These are phyloP conservation scores for Nematocida parisii DNA, from an alignment of 371 early-diverging fungal genomes.

Conservation along the genomic window DNA sequence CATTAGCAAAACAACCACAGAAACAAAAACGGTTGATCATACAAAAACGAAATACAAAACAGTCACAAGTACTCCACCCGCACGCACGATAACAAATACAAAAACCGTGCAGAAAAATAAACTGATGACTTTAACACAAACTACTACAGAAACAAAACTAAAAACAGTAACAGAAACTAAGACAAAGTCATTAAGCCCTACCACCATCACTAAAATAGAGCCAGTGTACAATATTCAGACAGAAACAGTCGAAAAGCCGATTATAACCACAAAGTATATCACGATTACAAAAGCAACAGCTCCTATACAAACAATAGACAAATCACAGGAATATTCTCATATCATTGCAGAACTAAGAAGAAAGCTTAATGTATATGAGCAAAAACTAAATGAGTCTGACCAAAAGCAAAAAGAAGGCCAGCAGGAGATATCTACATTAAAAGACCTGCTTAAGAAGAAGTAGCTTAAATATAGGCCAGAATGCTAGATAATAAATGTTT, in stretches of 20 bases:
- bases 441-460: neutral
- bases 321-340: neutral
- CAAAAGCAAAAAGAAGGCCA: neutral
- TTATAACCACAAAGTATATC: slow-evolving; percentile 20
- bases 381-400: slow-evolving; percentile 3
- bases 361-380: neutral
- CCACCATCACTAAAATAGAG: neutral
- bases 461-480: too few species aligned
- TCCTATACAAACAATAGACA: neutral
- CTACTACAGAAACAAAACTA: neutral
- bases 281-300: neutral
- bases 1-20: slow-evolving; percentile 1
- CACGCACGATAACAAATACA: neutral
- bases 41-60: neutral
- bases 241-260: neutral
- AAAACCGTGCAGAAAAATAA: slow-evolving; percentile 7
- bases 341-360: slow-evolving; percentile 9
- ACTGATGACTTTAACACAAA: too few species aligned
- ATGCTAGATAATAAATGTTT: too few species aligned
- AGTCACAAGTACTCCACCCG: neutral
- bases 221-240: slow-evolving; percentile 5
- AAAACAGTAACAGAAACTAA: slow-evolving; percentile 13
- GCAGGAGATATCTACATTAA: neutral
- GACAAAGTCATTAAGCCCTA: neutral
- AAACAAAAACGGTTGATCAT: neutral